Conservation (phyloP, 2,329 filamentous ascomycete species). For the Xylariomycetidae sp. region DNA sequence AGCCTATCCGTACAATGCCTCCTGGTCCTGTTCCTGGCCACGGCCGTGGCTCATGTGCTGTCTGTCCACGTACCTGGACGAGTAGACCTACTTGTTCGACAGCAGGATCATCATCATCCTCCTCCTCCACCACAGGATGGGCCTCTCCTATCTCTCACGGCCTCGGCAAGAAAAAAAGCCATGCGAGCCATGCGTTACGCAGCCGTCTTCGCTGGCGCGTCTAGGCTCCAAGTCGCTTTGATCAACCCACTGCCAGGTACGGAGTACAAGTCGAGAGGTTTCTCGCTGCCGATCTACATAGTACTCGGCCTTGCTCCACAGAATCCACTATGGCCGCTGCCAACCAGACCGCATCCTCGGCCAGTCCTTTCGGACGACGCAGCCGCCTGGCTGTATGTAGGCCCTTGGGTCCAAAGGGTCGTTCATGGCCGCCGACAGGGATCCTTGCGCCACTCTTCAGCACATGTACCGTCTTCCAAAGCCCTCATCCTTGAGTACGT, state of each 20-base stretch:
- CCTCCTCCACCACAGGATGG: no score
- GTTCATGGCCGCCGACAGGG: conserved; percentile 26
- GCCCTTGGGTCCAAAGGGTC: neutral
- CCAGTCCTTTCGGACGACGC: conserved; percentile 25
- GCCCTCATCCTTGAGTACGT: conserved; percentile 12
- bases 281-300: conserved; percentile 14
- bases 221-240: no score
- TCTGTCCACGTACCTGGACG: no score
- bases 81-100: no score
- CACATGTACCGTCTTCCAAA: conserved; percentile 19
- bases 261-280: no score
- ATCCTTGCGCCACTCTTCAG: conserved; percentile 28
- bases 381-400: no score
- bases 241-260: no score
- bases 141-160: no score
- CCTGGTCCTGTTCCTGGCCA: no score
- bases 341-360: conserved; percentile 27
- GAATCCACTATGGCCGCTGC: conserved; percentile 21
- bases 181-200: conserved; percentile 8
- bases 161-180: conserved; percentile 2
- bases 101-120: no score
- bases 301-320: conserved; percentile 16
- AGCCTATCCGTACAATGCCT: no score
- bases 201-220: conserved; percentile 5
- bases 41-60: no score